Conservation (phyloP, 225 moss, liverwort and hornwort species). For the Marchantia polymorpha region DNA sequence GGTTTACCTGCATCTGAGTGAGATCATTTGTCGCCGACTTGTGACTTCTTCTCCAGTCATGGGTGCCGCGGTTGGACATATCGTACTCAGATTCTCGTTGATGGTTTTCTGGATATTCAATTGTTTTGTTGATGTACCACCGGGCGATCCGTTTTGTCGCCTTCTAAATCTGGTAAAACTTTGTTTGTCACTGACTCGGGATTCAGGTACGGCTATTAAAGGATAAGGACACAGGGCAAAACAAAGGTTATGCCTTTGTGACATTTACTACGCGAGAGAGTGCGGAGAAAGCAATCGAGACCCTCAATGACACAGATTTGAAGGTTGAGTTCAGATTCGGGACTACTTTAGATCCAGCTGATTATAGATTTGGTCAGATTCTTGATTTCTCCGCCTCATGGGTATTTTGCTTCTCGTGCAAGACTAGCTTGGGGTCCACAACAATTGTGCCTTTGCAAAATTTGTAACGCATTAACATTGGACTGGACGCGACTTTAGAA, state of each 20-base stretch:
- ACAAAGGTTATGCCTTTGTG: conserved; percentile 99
- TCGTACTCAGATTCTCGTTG: background rate
- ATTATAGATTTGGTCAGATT: background rate
- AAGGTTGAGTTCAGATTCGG: conserved; percentile 47
- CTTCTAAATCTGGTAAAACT: background rate
- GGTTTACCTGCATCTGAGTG: background rate
- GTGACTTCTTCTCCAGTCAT: background rate
- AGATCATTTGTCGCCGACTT: background rate
- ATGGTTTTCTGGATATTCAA: background rate
- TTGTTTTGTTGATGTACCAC: background rate
- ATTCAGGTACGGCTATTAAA: conserved; percentile 88
- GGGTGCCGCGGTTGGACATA: background rate
- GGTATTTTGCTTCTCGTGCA: background rate
- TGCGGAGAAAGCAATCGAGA: conserved; percentile 97
- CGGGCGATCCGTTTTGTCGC: background rate
- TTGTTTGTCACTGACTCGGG: background rate
- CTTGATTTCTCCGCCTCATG: background rate
- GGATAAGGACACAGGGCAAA: conserved; percentile 98
- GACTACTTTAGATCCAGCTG: background rate
- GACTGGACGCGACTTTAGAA: too few species aligned
- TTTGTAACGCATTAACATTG: background rate
- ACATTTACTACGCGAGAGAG: conserved; percentile 91
- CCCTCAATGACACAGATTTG: conserved; percentile 89
- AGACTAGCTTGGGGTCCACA: background rate
- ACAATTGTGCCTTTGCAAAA: background rate